Base-by-base conservation (phyloP, 768 basidiomycete genomes). In the Boletus pseudo-olivaceus region DNA sequence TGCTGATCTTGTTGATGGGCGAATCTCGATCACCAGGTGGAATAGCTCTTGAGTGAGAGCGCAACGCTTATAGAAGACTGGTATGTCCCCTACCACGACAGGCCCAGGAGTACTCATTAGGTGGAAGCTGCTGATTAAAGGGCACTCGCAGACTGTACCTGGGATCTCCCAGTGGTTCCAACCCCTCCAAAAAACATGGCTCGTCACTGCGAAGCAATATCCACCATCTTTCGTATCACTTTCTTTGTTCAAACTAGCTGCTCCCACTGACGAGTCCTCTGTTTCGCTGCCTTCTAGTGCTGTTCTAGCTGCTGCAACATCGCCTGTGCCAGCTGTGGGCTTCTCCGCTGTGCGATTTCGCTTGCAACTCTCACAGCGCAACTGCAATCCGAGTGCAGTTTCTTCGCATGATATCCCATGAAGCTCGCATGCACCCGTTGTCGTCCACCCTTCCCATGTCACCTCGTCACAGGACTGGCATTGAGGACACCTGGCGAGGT, bases 401-500 rank as follows among this genome's bases (percentile, higher is more conserved):
- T 43, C 42, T 17, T 43, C 3, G 0, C 27, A 26, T 5, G 15
- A 27, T 17, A 27, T 7, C 2, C 57, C 44, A 27, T 58, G 54
- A 9, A 58, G 23, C 6, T 58, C 49, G 5, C 20, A 6, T 11
- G 55, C 10, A 2, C 55, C 55, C 2, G 39, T 58, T 2, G 10
- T 19, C 0, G 39, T 58, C 57, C 54, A 58, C 1, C 55, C 49
- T 3, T 58, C 49, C 45, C 48, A 58, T 2, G 15, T 26, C 5
- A 51, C 11, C 0, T 51, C 10, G 4, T 40, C 15, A 3, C 32
- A n/a, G 4, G 38, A 50, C 1, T 15, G 20, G 14, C 54, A 56
- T 7, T 19, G 19, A 1, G 48, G 57, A 34, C 56, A 58, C 1
- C 3, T 4, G 1, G 39, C 32, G 3, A 58, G 57, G 17, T 51